Percentiles rank a stretch among this genome's conserved stretches.
phyloP scores from a whole-genome alignment of 1,139 yeast genomes.

The Geotrichum cucujoidarum region DNA sequence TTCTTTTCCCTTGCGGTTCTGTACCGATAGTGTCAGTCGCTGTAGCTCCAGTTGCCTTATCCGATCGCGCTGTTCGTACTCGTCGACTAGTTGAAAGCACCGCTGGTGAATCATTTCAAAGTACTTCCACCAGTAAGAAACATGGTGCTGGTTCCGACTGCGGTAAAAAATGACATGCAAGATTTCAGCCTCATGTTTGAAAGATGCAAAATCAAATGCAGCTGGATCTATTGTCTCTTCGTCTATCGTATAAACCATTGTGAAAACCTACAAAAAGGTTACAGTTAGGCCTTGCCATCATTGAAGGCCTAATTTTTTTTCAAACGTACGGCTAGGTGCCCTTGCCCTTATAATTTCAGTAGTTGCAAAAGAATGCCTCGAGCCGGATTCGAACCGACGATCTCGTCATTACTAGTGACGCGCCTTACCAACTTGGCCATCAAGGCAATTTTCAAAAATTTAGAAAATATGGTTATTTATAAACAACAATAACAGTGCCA shows the following conservation, averaged over 20 bases:
- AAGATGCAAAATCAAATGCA: constrained; percentile 11
- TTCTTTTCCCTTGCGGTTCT: not conserved
- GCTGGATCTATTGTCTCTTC: not conserved
- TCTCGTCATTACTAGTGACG: constrained; percentile 89
- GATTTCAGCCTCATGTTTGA: constrained; percentile 10
- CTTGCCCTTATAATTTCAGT: too few relatives aligned
- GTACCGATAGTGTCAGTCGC: too few relatives aligned
- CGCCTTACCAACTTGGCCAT: constrained; percentile 91
- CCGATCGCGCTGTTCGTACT: constrained; percentile 2
- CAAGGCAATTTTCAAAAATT: constrained; percentile 38
- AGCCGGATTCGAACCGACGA: constrained; percentile 84
- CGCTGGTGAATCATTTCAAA: constrained; percentile 14
- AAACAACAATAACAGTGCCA: too few relatives aligned
- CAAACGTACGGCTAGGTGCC: too few relatives aligned
- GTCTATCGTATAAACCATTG: not conserved
- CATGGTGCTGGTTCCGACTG: constrained; percentile 15
- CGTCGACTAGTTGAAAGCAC: constrained; percentile 13
- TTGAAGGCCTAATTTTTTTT: too few relatives aligned
- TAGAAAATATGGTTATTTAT: not conserved
- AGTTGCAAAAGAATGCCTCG: constrained; percentile 50
- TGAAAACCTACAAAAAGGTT: too few relatives aligned
- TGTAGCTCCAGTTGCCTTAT: not conserved
- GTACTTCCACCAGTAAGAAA: constrained; percentile 17
- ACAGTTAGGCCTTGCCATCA: too few relatives aligned
- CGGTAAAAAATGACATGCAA: constrained; percentile 7